Evolutionary conservation across 495 filamentous ascomycete species (phyloP).

Genomic region (Penicillium bialowiezense): DNA sequence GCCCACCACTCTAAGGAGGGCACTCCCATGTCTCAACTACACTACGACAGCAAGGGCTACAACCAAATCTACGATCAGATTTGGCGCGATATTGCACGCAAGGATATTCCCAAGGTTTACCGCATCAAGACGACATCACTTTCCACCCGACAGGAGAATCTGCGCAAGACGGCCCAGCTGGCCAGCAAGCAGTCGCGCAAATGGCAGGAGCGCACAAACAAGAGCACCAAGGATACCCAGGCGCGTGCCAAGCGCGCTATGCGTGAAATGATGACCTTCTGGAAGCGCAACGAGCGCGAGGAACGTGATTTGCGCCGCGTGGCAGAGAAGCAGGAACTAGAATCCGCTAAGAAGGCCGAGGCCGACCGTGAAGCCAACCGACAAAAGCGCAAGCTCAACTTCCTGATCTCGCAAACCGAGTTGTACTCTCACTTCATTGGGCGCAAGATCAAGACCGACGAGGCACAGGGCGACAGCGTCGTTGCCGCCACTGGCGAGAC

Average conservation of each 20-base stretch:
- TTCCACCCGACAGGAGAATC: slow-evolving; percentile 80
- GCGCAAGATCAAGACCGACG: slow-evolving; percentile 96
- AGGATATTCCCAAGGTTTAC: slow-evolving; percentile 89
- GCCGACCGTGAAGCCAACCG: slow-evolving; percentile 95
- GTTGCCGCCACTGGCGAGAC: slow-evolving; percentile 55
- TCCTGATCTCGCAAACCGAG: slow-evolving; percentile 98
- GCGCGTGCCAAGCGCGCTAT: slow-evolving; percentile 96
- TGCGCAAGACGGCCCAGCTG: slow-evolving; percentile 95
- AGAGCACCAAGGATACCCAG: slow-evolving; percentile 96
- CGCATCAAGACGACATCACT: slow-evolving; percentile 81
- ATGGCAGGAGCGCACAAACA: slow-evolving; percentile 97
- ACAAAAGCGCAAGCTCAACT: slow-evolving; percentile 98
- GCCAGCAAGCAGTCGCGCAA: slow-evolving; percentile 95
- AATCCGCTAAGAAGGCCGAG: slow-evolving; percentile 94
- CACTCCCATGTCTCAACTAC: slow-evolving; percentile 48
- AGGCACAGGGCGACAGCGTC: slow-evolving; percentile 77
- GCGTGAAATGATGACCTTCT: slow-evolving; percentile 99
- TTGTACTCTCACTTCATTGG: slow-evolving; percentile 99
- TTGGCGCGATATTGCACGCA: slow-evolving; percentile 89
- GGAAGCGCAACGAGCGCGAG: slow-evolving; percentile 98
- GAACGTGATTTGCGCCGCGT: slow-evolving; percentile 91
- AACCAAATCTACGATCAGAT: slow-evolving; percentile 98
- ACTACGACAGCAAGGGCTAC: slow-evolving; percentile 86
- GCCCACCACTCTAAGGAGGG: slow-evolving; percentile 57
- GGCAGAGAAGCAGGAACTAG: slow-evolving; percentile 93